These are phyloP conservation scores for Cardamine chenopodiifolia DNA, from an alignment of 345 rosid genomes.

Conservation along the genomic window DNA sequence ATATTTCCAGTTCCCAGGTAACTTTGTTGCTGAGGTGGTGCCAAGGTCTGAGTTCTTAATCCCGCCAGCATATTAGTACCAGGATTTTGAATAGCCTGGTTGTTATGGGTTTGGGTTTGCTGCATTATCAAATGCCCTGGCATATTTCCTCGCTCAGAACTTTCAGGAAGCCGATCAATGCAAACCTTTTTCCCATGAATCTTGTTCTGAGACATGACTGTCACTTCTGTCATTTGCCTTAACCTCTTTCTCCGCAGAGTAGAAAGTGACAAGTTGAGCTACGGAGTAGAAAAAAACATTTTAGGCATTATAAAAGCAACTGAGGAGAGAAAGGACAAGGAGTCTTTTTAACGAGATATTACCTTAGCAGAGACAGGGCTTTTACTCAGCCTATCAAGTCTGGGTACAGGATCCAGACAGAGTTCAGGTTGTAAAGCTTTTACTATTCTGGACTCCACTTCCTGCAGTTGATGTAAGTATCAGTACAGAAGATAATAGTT, in stretches of 20 bases:
- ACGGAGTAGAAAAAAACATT: slow-evolving; percentile 38
- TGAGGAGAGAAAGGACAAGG: slow-evolving; percentile 27
- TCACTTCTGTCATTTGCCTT: slow-evolving; percentile 65
- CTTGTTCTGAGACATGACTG: slow-evolving; percentile 61
- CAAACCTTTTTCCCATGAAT: slow-evolving; percentile 78
- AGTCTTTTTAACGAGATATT: slow-evolving; percentile 21
- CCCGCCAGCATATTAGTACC: slow-evolving; percentile 53
- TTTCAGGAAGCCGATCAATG: slow-evolving; percentile 69
- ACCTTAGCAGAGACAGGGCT: slow-evolving; percentile 64
- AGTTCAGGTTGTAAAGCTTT: slow-evolving; percentile 93
- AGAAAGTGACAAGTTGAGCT: slow-evolving; percentile 75
- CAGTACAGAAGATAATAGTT: slow-evolving; percentile 7
- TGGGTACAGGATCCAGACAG: slow-evolving; percentile 87
- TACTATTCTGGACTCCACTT: slow-evolving; percentile 91
- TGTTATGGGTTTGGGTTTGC: slow-evolving; percentile 62
- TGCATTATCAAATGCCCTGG: slow-evolving; percentile 59
- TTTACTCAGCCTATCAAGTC: slow-evolving; percentile 75
- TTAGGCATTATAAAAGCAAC: slow-evolving; percentile 29
- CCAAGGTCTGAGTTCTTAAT: slow-evolving; percentile 59
- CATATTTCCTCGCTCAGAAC: slow-evolving; percentile 59
- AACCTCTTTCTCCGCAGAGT: slow-evolving; percentile 71
- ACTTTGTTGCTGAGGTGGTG: slow-evolving; percentile 61
- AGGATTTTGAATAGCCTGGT: slow-evolving; percentile 59
- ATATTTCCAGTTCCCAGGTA: slow-evolving; percentile 54
- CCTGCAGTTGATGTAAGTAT: slow-evolving; percentile 53